A percentile compares a stretch with the other conserved stretches of the same genome.
Conservation (phyloP, 2,329 filamentous ascomycete species). For the Xylaria polymorpha region DNA sequence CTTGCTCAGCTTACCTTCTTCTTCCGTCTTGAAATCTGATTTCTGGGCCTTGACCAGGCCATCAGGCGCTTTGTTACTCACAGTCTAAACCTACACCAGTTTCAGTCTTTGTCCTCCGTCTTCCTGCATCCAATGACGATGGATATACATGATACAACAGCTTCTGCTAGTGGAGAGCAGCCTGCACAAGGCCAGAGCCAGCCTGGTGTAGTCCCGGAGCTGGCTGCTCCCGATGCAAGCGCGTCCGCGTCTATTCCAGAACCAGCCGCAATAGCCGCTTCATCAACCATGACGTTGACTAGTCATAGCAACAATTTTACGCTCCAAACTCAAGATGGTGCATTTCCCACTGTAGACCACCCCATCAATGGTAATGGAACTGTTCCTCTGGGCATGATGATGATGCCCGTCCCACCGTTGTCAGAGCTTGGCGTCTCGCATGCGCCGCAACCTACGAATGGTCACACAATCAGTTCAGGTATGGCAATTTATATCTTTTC, state of each 20-base stretch:
- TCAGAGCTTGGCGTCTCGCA: constrained; percentile 28
- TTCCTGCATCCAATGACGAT: constrained; percentile 12
- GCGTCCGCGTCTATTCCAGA: constrained; percentile 33
- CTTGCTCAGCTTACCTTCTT: not conserved
- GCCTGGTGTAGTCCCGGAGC: constrained; percentile 7
- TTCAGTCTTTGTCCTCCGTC: constrained; percentile 6
- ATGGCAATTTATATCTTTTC: constrained; percentile 27
- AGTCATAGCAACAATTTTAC: constrained; percentile 35
- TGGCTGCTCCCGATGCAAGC: constrained; percentile 17
- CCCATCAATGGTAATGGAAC: constrained; percentile 40
- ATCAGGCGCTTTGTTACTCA: not conserved
- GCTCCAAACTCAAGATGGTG: constrained; percentile 35
- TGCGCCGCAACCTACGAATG: constrained; percentile 38
- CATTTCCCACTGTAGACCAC: constrained; percentile 37
- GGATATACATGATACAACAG: constrained; percentile 19
- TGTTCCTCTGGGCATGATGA: constrained; percentile 37
- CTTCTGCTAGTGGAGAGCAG: constrained; percentile 23
- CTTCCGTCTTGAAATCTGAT: not conserved
- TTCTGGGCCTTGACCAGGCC: not conserved
- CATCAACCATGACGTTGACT: constrained; percentile 28
- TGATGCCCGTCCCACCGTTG: constrained; percentile 38
- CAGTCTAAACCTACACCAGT: constrained; percentile 1
- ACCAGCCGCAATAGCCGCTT: constrained; percentile 21
- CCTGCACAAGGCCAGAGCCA: constrained; percentile 21
- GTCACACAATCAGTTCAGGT: constrained; percentile 53